phyloP scores from a whole-genome alignment of 768 basidiomycete genomes.

The Tremella yokohamensis region DNA sequence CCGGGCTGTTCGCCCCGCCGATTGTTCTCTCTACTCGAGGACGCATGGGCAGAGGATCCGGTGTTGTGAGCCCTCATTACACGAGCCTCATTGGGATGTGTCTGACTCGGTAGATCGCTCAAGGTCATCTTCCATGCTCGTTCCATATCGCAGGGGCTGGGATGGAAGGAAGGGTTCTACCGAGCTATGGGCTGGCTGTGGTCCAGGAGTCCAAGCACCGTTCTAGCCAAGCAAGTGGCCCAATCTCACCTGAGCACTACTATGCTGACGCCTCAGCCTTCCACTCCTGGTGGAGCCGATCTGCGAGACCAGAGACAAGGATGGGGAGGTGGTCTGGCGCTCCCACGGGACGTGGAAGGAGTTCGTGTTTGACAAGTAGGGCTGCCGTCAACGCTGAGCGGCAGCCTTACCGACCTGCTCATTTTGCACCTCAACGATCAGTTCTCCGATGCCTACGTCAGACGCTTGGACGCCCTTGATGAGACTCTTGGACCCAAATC shows the following conservation, averaged over 20 bases:
- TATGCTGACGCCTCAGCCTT: slow-evolving; percentile 45
- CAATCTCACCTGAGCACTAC: slow-evolving; percentile 48
- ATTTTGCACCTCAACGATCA: slow-evolving; percentile 60
- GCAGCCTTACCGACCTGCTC: slow-evolving; percentile 61
- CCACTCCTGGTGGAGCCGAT: slow-evolving; percentile 59
- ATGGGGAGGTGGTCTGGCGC: slow-evolving; percentile 26
- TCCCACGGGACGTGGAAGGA: no score
- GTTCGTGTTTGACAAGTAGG: slow-evolving; percentile 9
- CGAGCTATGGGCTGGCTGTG: slow-evolving; percentile 65
- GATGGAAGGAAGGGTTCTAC: slow-evolving; percentile 63
- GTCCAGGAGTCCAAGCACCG: slow-evolving; percentile 64
- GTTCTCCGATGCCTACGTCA: slow-evolving; percentile 44
- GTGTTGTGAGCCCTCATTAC: no score
- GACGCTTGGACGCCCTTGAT: slow-evolving; percentile 17
- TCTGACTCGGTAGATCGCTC: slow-evolving; percentile 54
- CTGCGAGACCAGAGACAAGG: slow-evolving; percentile 31
- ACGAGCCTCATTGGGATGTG: no score
- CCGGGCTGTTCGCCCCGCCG: no score
- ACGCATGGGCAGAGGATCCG: no score
- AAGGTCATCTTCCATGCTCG: slow-evolving; percentile 66
- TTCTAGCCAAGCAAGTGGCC: no score
- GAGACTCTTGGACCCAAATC: slow-evolving; percentile 11
- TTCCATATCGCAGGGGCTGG: slow-evolving; percentile 65
- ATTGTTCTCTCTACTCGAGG: no score
- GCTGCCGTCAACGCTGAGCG: background rate